Evolutionary conservation across 306 rosid species (phyloP), one percentile per base, ranked within the genome.

Genomic region (Canavalia gladiata): DNA sequence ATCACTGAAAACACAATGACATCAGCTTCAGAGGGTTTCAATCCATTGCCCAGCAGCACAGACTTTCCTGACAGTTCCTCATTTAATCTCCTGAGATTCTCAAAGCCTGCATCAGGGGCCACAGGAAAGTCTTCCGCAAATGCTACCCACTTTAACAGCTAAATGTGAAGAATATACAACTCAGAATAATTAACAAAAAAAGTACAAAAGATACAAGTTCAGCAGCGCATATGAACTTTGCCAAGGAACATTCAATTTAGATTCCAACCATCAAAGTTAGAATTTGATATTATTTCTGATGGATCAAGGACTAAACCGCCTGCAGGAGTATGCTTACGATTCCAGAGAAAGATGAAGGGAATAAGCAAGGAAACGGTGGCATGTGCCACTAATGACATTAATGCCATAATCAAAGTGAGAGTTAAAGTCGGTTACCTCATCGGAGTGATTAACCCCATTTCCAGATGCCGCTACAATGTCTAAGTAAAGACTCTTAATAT

Each of bases 1-100:
- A 93, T 54, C 13, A 64, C 94, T 25, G 97, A 82, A 88, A 93
- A 93, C 83, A 91, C 96, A 56, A 87, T 43, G 83, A 87, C 84
- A 83, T 96, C 98, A 79, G 91, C 97, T 82, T 81, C 97, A 7
- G 97, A 96, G 2, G 89, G 90, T 79, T 76, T 90, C 70, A 87
- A 86, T 77, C 98, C 97, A 64, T 84, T 81, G 62, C 94, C 98
- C 77, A 92, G 67, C 12, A 96, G 94, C 58, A 93, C 97, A 72
- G 97, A 84, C 81, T 83, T 86, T 6, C 30, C 86, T 83, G 80
- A 85, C 74, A 96, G 83, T 8, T 87, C 93, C 12, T 83, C 93
- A 67, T 93, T 91, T 57, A 96, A 82, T 77, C 46, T 89, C 68
- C 84, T 90, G 64, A 96, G 93, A 87, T 70, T 89, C 81, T 78